A percentile compares a stretch with the other conserved stretches of the same genome.
Conservation (phyloP, 306 rosid genomes). For the Medicago ruthenica region DNA sequence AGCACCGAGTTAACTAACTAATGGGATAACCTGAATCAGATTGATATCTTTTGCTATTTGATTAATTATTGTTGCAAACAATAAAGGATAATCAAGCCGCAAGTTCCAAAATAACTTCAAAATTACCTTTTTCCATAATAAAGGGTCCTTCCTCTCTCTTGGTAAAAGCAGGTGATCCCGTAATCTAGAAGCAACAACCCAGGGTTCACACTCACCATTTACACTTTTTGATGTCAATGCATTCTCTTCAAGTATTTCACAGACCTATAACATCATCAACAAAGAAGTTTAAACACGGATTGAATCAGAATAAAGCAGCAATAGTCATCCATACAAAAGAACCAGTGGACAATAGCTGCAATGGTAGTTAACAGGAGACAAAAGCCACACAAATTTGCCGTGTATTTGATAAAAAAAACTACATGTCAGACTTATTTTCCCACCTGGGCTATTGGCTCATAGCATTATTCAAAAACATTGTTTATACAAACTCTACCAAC, state of each 20-base stretch:
- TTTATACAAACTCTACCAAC: slow-evolving; percentile 24
- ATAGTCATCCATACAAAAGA: slow-evolving; percentile 27
- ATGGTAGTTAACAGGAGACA: slow-evolving; percentile 30
- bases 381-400: slow-evolving; percentile 14
- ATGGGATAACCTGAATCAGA: slow-evolving; percentile 30
- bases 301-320: slow-evolving; percentile 35
- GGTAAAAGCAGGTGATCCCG: slow-evolving; percentile 92
- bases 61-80: slow-evolving; percentile 11
- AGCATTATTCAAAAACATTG: slow-evolving; percentile 14
- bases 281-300: neutral
- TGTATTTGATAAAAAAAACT: slow-evolving; percentile 15
- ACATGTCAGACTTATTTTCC: slow-evolving; percentile 1
- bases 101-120: slow-evolving; percentile 11
- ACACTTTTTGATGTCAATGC: slow-evolving; percentile 68
- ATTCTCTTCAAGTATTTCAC: slow-evolving; percentile 92
- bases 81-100: slow-evolving; percentile 29
- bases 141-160: slow-evolving; percentile 80
- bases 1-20: slow-evolving; percentile 25
- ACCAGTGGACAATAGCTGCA: slow-evolving; percentile 3
- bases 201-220: slow-evolving; percentile 70
- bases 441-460: slow-evolving; percentile 9
- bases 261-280: slow-evolving; percentile 59
- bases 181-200: slow-evolving; percentile 88
- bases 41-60: slow-evolving; percentile 30
- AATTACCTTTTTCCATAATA: slow-evolving; percentile 81